phyloP scores from a whole-genome alignment of 108 stramenopile genomes.

The Epithemia pelagica region DNA sequence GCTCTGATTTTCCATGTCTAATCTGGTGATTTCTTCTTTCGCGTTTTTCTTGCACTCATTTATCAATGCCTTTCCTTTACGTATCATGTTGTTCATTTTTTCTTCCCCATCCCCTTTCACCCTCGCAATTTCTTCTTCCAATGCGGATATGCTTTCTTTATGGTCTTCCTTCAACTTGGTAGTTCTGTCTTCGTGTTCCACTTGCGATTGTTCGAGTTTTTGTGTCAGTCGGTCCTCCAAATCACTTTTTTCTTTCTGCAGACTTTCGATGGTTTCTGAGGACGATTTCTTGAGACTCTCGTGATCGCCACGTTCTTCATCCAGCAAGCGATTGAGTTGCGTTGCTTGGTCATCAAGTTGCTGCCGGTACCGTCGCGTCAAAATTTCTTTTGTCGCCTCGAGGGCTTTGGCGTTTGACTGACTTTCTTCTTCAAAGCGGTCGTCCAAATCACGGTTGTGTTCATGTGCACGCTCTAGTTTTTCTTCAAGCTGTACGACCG shows the following conservation, averaged over 20 bases:
- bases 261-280: neutral
- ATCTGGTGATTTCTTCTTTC: conserved; percentile 33
- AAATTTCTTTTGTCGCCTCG: conserved; percentile 23
- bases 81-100: conserved; percentile 25
- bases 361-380: neutral
- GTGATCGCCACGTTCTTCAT: conserved; percentile 39
- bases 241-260: neutral
- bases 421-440: conserved; percentile 34
- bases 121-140: conserved; percentile 11
- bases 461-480: conserved; percentile 30
- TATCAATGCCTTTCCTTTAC: conserved; percentile 56
- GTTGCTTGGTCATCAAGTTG: conserved; percentile 6
- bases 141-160: neutral
- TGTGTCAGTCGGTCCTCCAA: neutral
- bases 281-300: conserved; percentile 13
- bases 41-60: conserved; percentile 40
- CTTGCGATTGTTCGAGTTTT: neutral
- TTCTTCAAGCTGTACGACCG: conserved; percentile 23
- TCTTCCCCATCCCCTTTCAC: conserved; percentile 11
- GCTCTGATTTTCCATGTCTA: conserved; percentile 31
- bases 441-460: conserved; percentile 27
- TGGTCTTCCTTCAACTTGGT: conserved; percentile 1
- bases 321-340: conserved; percentile 21
- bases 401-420: conserved; percentile 11
- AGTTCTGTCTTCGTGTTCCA: neutral